Evolutionary conservation across 495 filamentous ascomycete species (phyloP), one percentile per base, ranked within the genome.

Genomic region (Tuber microsphaerosporum): DNA sequence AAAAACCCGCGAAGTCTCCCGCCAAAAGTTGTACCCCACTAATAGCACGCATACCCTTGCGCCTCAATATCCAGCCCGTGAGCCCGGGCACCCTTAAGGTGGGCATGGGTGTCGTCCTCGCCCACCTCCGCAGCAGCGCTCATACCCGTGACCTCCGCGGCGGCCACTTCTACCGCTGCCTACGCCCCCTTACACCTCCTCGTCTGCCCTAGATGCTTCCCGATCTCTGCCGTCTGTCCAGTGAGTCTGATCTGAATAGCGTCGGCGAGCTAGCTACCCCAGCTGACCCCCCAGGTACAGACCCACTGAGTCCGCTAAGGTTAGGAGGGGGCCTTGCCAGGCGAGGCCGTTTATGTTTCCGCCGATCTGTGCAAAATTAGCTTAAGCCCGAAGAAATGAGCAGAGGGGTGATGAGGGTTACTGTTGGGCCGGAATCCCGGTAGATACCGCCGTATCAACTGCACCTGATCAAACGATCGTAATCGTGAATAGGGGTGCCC

Each of bases 201-300:
- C 56, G 31, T 61, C 56, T 61, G 10, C 56, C 56, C 56, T 4
- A 61, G 56, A 31, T 61, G 56, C 56, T 61, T 61, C 56, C 56
- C 56, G 10, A 61, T 61, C 56, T 61, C 56, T 0, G n/a, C 56
- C 26, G 56, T 31, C 70, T 75, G 74, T 17, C 74, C 74, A 20
- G 74, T 75, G 37, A 75, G 43, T 34, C 69, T 70, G n/a, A 75
- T 71, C 45, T 75, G 70, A 46, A 75, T 72, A 43, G 26, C 37
- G 37, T 75, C 74, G 37, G 74, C 74, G 22, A 75, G 70, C 68
- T 75, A 70, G 34, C 74, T 72, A 19, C 69, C 74, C 74, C 74
- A 75, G n/a, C 34, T 41, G 37, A 75, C 14, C 7, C 37, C 72
- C 37, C 37, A 75, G 44, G 70, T 75, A 75, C 34, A 75, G 70